Conservation (phyloP, 208 protist genomes). For the Jaenimonas drosophilae region DNA sequence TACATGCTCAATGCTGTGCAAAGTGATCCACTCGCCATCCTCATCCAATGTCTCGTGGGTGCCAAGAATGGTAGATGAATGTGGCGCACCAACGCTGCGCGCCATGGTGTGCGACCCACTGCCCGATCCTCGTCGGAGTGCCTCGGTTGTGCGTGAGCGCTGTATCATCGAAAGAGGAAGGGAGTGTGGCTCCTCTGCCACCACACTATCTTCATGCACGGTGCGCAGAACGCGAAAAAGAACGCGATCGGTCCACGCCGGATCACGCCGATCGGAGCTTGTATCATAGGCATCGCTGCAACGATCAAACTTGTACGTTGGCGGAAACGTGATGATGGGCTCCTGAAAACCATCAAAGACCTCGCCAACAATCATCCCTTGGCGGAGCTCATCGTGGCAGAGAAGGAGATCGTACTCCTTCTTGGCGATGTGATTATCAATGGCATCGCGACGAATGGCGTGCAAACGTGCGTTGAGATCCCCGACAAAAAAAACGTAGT, state of each 20-base stretch:
- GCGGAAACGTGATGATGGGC: slow-evolving; percentile 75
- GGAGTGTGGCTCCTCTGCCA: not conserved
- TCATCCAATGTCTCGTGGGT: no score
- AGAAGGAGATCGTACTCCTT: slow-evolving; percentile 44
- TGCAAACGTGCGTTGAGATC: slow-evolving; percentile 91
- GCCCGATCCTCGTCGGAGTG: not conserved
- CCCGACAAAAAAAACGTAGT: slow-evolving; percentile 91
- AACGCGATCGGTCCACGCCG: slow-evolving; percentile 86
- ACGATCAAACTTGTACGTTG: slow-evolving; percentile 88
- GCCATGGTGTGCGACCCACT: no score
- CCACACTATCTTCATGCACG: no score
- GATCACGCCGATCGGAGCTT: slow-evolving; percentile 64
- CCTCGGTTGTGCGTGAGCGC: not conserved
- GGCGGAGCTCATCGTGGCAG: slow-evolving; percentile 71
- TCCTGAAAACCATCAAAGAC: slow-evolving; percentile 87
- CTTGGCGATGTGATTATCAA: slow-evolving; percentile 14
- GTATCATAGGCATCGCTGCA: slow-evolving; percentile 75
- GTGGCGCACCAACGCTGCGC: no score
- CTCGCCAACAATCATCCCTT: slow-evolving; percentile 58
- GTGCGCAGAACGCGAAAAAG: slow-evolving; percentile 55
- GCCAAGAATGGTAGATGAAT: no score
- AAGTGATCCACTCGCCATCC: no score
- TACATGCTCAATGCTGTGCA: no score
- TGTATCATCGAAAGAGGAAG: not conserved
- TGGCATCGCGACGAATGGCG: slow-evolving; percentile 21